These are phyloP conservation scores for Anthracocystis walkeri DNA, from an alignment of 1,284 basidiomycete genomes.

Conservation along the genomic window DNA sequence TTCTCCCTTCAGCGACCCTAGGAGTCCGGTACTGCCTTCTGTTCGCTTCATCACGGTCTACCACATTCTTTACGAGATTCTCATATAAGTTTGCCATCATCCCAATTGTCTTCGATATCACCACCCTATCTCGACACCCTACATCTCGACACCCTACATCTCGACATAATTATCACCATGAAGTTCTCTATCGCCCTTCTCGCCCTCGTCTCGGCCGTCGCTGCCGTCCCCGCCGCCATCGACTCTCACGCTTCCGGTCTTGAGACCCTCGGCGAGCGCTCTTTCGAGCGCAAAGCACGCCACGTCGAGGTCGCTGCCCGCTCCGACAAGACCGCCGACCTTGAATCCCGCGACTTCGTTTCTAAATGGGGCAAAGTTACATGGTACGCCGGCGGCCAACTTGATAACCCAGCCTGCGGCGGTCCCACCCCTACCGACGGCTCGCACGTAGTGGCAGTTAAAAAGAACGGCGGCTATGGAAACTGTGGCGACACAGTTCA, in stretches of 20 bases:
- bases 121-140: constrained; percentile 1
- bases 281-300: constrained; percentile 58
- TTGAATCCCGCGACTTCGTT: constrained; percentile 52
- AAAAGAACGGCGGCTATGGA: constrained; percentile 54
- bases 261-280: constrained; percentile 42
- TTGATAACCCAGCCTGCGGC: constrained; percentile 63
- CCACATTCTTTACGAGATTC: constrained; percentile 8
- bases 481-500: constrained; percentile 62
- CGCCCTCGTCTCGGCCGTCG: constrained; percentile 33
- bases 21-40: constrained; percentile 25
- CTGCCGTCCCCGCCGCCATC: constrained; percentile 40
- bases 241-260: constrained; percentile 53
- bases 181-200: constrained; percentile 54
- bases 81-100: neutral
- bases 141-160: neutral
- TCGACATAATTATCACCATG: constrained; percentile 33
- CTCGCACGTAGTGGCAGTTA: constrained; percentile 60
- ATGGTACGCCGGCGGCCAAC: constrained; percentile 62
- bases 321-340: constrained; percentile 13
- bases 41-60: neutral
- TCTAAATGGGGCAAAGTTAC: constrained; percentile 55
- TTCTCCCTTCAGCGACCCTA: neutral
- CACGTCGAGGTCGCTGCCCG: constrained; percentile 42
- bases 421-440: constrained; percentile 57
- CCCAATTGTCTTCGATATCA: neutral